Evolutionary conservation across 345 rosid species (phyloP), one percentile per base, ranked within the genome.

Genomic region (Theobroma cacao): DNA sequence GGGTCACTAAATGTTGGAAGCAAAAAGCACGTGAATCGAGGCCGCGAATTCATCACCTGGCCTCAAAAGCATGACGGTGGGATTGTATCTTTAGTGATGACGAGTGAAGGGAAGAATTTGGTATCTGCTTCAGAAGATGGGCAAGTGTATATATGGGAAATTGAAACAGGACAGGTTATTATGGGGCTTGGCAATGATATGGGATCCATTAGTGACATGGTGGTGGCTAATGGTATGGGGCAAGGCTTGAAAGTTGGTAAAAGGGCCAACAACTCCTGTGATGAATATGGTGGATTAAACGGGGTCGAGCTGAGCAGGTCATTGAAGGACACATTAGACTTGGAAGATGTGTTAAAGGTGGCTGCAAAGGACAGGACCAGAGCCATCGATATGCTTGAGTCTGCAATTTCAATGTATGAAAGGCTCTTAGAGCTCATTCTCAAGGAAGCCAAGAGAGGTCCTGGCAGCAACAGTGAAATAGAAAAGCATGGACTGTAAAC

Each of bases 41-140:
- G 69, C 15, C 52, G 26, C 0, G 76, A 83, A 58, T 41, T 75
- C 62, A 45, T 22, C 3, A 47, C 64, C 34, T 82, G 79, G 85
- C 34, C 20, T 2, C 67, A 69, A 59, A 88, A 48, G 33, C 91
- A 88, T 28, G 43, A 71, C 8, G 71, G 81, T 7, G 65, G 80
- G 22, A 65, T 85, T 15, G 82, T 88, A 43, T 79, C 85, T 2
- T 45, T 86, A 59, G 78, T 43, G 52, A 48, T 83, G 78, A 38
- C 55, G 67, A 79, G 78, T 13, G 79, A 71, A 3, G 88, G 81
- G 40, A 77, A 73, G 84, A 85, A 69, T n/a, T n/a, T 86, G 83
- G 82, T 80, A 14, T 85, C 89, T 6, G 88, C 86, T 8, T 67
- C 87, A 0, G 91, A 88, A 77, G 89, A 86, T 48, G 91, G 91